A percentile compares a stretch with the other conserved stretches of the same genome.
phyloP scores from a whole-genome alignment of 345 rosid genomes.

The Orychophragmus violaceus region DNA sequence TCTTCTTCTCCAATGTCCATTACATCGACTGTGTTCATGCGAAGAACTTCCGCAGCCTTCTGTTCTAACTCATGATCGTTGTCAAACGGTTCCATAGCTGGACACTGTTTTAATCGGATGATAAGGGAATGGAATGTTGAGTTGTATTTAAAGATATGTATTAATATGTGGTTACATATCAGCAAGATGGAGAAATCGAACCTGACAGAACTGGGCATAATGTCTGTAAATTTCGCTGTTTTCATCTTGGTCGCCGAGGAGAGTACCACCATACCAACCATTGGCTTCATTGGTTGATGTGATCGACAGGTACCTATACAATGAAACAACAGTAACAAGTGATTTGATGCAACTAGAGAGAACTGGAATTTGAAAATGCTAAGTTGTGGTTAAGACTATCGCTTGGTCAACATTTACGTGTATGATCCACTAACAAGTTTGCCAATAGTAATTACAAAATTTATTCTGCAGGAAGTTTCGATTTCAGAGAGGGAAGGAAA shows the following conservation, averaged over 20 bases:
- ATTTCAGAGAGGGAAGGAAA: neutral
- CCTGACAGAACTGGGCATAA: constrained; percentile 91
- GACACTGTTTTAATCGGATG: constrained; percentile 44
- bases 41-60: constrained; percentile 53
- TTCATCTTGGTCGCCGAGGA: constrained; percentile 91
- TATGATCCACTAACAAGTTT: neutral
- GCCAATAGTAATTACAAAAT: neutral
- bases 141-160: neutral
- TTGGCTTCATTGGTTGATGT: constrained; percentile 62
- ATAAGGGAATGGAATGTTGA: neutral
- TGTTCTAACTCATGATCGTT: constrained; percentile 60
- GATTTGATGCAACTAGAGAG: constrained; percentile 8
- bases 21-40: constrained; percentile 48
- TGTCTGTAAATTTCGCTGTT: constrained; percentile 74
- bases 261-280: constrained; percentile 91
- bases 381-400: neutral
- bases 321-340: constrained; percentile 7
- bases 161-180: neutral
- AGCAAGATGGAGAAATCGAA: constrained; percentile 26
- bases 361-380: neutral
- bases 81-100: constrained; percentile 71
- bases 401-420: neutral
- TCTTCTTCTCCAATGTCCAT: constrained; percentile 50
- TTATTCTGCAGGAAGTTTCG: neutral
- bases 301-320: constrained; percentile 59